Base-by-base conservation (phyloP, 2,329 filamentous ascomycete species). In the Alternaria postmessia region DNA sequence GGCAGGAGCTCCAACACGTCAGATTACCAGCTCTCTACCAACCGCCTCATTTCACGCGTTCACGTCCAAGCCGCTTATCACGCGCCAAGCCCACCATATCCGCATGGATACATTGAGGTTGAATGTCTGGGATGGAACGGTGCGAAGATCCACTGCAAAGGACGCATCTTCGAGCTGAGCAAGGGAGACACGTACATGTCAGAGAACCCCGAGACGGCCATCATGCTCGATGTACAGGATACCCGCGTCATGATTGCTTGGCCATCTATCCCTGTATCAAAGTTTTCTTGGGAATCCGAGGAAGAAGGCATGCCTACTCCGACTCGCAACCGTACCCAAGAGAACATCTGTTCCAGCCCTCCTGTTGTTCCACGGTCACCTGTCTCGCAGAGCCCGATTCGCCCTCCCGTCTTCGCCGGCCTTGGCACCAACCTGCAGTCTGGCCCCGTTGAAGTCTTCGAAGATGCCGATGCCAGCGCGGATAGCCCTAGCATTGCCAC, bases 101-200 rank as follows among this genome's bases (percentile, higher is more conserved):
- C 92, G 68, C 85, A 88, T 63, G 92, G 91, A 77, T 90, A 88
- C 78, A 87, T 99, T 47, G 92, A 97, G 79, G 91, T 99, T 70
- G 86, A 92, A 72, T 99, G 95, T 83, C 87, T 91, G 73, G 95
- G 95, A 22, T 98, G 94, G 94, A 99, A 99, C 78, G 95, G 95
- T 16, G 85, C 95, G 67, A 96, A 93, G 82, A 81, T 99, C 68
- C 93, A 97, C 81, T 97, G 93, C 82, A 91, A 94, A 79, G 93
- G 93, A 57, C 89, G 90, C 67, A 91, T 92, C 3, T 94, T 92
- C 84, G 92, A 97, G 67, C 81, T 99, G 72, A 85, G 84, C 65
- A 97, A 97, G 81, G 93, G 91, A 18, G 93, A 97, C 76, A 91
- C 88, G 51, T 98, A 97, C 79, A 91, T 89, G 47, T 96, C 93